phyloP scores from a whole-genome alignment of 2,329 filamentous ascomycete species.

The Zymoseptoria ardabiliae region DNA sequence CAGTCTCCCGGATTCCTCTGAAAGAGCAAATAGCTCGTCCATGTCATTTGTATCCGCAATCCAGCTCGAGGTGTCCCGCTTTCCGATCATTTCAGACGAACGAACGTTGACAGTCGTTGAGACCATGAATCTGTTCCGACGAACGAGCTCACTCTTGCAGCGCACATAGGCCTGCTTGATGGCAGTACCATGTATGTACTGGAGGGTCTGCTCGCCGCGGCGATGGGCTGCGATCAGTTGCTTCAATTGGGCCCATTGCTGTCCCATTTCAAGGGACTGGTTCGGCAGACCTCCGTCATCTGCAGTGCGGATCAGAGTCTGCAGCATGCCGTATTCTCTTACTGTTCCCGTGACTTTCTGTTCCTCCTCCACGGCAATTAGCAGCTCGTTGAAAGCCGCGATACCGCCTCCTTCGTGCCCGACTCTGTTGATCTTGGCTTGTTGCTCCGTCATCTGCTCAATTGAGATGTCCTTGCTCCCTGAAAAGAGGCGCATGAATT shows the following conservation, averaged over 20 bases:
- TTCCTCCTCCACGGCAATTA: constrained; percentile 5
- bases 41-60: no score
- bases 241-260: no score
- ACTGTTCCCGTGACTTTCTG: neutral
- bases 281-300: neutral
- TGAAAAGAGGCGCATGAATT: constrained; percentile 9
- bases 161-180: constrained; percentile 5
- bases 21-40: no score
- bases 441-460: neutral
- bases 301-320: constrained; percentile 1
- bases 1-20: no score
- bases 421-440: neutral
- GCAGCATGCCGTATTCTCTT: constrained; percentile 1
- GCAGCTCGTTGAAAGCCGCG: constrained; percentile 1
- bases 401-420: constrained; percentile 1
- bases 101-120: constrained; percentile 10
- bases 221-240: no score
- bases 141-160: constrained; percentile 10
- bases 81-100: neutral
- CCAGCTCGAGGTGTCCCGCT: no score
- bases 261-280: neutral
- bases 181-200: no score
- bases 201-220: no score
- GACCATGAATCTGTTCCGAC: constrained; percentile 12
- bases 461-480: constrained; percentile 3